Evolutionary conservation across 2,329 filamentous ascomycete species (phyloP).

Genomic region (Pseudocercospora macadamiae): DNA sequence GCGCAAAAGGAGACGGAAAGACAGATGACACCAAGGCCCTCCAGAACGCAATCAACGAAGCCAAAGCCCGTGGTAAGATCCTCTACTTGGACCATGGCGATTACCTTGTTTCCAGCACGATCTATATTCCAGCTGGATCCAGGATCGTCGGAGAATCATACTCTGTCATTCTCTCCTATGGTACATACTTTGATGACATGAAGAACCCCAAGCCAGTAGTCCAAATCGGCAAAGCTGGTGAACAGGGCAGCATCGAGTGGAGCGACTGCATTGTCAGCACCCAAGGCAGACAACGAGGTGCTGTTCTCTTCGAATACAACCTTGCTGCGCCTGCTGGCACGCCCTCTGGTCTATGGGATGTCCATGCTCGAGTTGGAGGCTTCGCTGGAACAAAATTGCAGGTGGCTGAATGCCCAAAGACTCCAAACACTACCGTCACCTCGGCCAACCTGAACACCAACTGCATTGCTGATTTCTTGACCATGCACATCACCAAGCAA

Average conservation of each 20-base stretch:
- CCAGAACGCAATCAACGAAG: constrained; percentile 58
- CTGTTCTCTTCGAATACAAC: constrained; percentile 74
- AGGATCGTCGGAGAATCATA: constrained; percentile 65
- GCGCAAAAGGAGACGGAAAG: constrained; percentile 56
- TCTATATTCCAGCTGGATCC: constrained; percentile 64
- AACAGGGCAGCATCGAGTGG: constrained; percentile 69
- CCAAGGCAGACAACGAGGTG: constrained; percentile 67
- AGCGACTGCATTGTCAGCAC: constrained; percentile 73
- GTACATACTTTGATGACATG: constrained; percentile 59
- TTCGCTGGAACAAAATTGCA: constrained; percentile 54
- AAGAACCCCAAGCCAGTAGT: constrained; percentile 66
- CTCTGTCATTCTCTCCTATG: constrained; percentile 60
- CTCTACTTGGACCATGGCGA: constrained; percentile 77
- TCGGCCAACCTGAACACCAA: constrained; percentile 26
- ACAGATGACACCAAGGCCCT: constrained; percentile 65
- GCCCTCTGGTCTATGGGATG: constrained; percentile 60
- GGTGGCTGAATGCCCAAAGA: constrained; percentile 45
- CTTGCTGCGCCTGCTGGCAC: constrained; percentile 52
- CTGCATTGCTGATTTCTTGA: constrained; percentile 38
- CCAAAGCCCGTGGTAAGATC: constrained; percentile 54
- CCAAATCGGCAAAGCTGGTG: constrained; percentile 66
- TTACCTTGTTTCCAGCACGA: constrained; percentile 68
- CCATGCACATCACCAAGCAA: constrained; percentile 52
- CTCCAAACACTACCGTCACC: constrained; percentile 27
- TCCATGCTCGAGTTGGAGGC: constrained; percentile 56